Conservation (phyloP, 2,329 filamentous ascomycete genomes). For the Penicillium sp. region DNA sequence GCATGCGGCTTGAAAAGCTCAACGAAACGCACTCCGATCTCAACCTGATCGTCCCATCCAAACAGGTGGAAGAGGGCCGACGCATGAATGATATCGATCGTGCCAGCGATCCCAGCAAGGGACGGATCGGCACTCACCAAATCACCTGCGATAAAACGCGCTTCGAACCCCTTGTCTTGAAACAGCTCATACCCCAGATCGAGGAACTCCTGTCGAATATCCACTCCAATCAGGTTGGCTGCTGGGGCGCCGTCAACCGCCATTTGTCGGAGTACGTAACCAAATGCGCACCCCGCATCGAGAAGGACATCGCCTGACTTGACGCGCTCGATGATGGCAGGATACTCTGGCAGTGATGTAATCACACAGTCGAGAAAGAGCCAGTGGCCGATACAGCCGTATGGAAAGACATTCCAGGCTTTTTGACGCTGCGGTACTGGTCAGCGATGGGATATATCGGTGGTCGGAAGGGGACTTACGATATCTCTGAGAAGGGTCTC, state of each 20-base stretch:
- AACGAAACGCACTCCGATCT: background rate
- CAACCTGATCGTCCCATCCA: background rate
- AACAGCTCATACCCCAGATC: background rate
- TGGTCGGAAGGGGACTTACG: background rate
- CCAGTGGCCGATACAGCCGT: background rate
- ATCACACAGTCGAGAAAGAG: background rate
- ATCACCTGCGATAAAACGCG: background rate
- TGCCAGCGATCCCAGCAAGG: background rate
- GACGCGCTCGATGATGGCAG: constrained; percentile 12
- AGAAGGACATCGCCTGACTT: constrained; percentile 15
- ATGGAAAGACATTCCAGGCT: background rate
- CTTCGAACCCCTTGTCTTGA: background rate
- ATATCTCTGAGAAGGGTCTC: background rate
- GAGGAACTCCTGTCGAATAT: background rate
- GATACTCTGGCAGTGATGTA: constrained; percentile 5
- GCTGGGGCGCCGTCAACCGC: background rate
- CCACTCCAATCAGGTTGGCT: background rate
- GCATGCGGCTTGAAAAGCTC: background rate
- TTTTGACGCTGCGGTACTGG: background rate
- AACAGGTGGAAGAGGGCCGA: background rate
- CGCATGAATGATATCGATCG: background rate
- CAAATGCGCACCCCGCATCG: constrained; percentile 19
- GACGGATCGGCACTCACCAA: background rate
- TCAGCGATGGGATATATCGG: background rate
- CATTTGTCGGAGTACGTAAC: constrained; percentile 14